A percentile compares a stretch with the other conserved stretches of the same genome.
phyloP scores from a whole-genome alignment of 2,329 filamentous ascomycete species.

The Beauveria rudraprayagi region DNA sequence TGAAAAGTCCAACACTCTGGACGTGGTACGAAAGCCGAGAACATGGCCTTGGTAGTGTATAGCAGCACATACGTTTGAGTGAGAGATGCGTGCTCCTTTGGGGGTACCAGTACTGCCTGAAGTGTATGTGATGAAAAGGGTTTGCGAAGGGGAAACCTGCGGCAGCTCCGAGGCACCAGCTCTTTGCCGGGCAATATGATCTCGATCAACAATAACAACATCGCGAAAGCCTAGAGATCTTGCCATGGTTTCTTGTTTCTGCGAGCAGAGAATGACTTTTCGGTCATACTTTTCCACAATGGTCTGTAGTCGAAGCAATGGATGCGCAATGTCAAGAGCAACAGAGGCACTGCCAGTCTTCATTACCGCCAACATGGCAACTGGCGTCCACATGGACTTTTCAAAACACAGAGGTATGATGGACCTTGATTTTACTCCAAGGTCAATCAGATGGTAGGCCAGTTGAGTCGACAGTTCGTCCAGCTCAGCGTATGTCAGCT shows the following conservation, averaged over 20 bases:
- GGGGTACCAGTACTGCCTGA: slow-evolving; percentile 47
- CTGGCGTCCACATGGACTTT: background rate
- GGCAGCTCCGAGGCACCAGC: background rate
- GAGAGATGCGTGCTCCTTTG: slow-evolving; percentile 41
- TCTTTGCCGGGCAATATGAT: background rate
- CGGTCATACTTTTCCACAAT: background rate
- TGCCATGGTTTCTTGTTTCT: background rate
- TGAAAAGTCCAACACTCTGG: slow-evolving; percentile 12
- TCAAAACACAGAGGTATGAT: background rate
- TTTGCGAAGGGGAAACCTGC: background rate
- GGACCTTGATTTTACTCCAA: background rate
- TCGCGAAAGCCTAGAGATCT: background rate
- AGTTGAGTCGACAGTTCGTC: background rate
- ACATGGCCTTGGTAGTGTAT: slow-evolving; percentile 27
- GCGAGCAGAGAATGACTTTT: background rate
- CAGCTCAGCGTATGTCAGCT: background rate
- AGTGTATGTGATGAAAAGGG: slow-evolving; percentile 41
- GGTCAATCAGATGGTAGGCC: background rate
- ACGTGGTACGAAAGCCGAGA: background rate
- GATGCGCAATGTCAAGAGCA: background rate
- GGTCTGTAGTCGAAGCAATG: background rate
- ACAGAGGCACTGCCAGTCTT: background rate
- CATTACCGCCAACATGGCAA: background rate
- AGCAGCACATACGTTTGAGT: slow-evolving; percentile 31
- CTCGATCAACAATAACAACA: background rate